A percentile compares a stretch with the other conserved stretches of the same genome.
Conservation (phyloP, 345 rosid genomes). For the Firmiana major region DNA sequence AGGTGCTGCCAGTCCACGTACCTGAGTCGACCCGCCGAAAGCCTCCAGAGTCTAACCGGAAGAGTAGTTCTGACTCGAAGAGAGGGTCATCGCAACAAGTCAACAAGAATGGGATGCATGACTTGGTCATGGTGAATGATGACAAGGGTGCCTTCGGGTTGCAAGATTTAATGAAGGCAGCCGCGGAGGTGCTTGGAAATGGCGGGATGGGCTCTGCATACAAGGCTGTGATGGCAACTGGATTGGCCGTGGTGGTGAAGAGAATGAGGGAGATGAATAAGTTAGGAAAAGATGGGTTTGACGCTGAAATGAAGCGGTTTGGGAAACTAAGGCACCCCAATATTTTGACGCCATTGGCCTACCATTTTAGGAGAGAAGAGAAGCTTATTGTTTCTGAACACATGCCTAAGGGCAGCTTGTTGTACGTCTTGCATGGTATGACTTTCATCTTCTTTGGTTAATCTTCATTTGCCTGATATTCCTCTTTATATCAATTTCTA, state of each 20-base stretch:
- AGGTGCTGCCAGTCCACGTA: conserved; percentile 33
- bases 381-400: conserved; percentile 76
- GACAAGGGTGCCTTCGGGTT: conserved; percentile 66
- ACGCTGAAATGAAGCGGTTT: conserved; percentile 63
- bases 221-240: conserved; percentile 69
- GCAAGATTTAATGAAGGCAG: conserved; percentile 85
- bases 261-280: conserved; percentile 75
- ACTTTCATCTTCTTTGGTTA: not conserved
- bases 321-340: conserved; percentile 62
- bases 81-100: conserved; percentile 24
- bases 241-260: conserved; percentile 79
- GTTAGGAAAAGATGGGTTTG: conserved; percentile 51
- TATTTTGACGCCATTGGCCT: conserved; percentile 72
- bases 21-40: conserved; percentile 29
- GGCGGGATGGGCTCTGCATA: conserved; percentile 90
- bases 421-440: conserved; percentile 76
- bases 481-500: not conserved
- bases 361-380: conserved; percentile 78
- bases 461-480: not conserved
- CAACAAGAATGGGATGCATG: conserved; percentile 26
- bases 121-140: conserved; percentile 55
- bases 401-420: conserved; percentile 79
- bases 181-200: conserved; percentile 84
- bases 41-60: conserved; percentile 23
- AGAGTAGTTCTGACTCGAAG: conserved; percentile 1